These are phyloP conservation scores for Colletotrichum siamense DNA, from an alignment of 2,329 filamentous ascomycete genomes.

Conservation along the genomic window DNA sequence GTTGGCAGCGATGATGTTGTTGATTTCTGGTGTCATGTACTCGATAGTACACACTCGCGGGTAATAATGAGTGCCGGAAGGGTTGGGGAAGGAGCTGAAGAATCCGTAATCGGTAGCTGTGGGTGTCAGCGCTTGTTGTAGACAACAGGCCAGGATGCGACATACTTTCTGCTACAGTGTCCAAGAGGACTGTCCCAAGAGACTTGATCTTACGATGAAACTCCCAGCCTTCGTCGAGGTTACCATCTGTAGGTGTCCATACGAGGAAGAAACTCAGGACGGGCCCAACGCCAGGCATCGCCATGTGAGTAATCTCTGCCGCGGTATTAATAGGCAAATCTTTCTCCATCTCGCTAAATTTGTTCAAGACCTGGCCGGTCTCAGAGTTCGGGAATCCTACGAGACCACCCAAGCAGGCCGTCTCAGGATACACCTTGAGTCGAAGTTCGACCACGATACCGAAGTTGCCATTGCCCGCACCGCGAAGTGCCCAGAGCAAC, in stretches of 20 bases:
- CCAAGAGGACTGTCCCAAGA: background rate
- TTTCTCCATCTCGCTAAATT: conserved; percentile 20
- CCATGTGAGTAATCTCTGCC: background rate
- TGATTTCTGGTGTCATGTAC: background rate
- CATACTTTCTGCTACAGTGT: conserved; percentile 9
- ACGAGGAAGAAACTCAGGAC: background rate
- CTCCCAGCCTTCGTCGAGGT: background rate
- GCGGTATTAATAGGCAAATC: conserved; percentile 28
- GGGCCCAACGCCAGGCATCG: conserved; percentile 5
- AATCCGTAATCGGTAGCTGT: conserved; percentile 9
- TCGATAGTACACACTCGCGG: background rate
- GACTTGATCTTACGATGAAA: conserved; percentile 4
- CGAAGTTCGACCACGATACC: conserved; percentile 45
- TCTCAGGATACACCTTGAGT: conserved; percentile 40
- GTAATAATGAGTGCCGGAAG: background rate
- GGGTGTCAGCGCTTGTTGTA: background rate
- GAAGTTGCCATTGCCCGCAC: conserved; percentile 40
- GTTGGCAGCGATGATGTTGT: background rate
- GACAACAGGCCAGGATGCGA: background rate
- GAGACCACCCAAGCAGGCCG: conserved; percentile 5
- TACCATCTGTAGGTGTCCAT: conserved; percentile 6
- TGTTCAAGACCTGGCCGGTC: conserved; percentile 27
- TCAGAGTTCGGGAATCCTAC: conserved; percentile 18
- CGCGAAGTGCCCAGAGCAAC: conserved; percentile 42
- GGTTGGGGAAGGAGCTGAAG: background rate